Conservation (phyloP, 1,284 basidiomycete genomes). For the Phellinidium pouzarii region DNA sequence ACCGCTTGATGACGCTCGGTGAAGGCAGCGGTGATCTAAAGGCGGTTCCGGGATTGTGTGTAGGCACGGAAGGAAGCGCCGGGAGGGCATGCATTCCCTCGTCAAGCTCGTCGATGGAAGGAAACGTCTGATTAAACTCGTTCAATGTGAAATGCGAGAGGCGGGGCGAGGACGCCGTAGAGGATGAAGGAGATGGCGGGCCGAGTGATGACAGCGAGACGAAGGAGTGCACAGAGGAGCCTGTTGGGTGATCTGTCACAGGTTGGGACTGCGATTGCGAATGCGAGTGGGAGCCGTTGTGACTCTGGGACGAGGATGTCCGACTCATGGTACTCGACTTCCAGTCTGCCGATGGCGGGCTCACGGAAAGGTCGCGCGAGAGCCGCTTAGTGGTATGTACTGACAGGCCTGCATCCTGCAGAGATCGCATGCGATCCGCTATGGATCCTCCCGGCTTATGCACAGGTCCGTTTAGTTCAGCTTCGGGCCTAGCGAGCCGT, state of each 20-base stretch:
- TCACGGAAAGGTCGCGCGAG: constrained; percentile 37
- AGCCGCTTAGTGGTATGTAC: constrained; percentile 45
- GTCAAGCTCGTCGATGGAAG: constrained; percentile 69
- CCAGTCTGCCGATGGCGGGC: constrained; percentile 15
- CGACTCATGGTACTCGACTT: constrained; percentile 4
- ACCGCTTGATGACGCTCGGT: constrained; percentile 27
- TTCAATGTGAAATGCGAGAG: constrained; percentile 34
- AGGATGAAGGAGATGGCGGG: constrained; percentile 66
- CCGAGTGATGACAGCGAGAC: constrained; percentile 63
- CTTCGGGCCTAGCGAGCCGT: constrained; percentile 7
- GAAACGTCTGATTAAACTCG: constrained; percentile 58
- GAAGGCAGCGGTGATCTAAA: constrained; percentile 22
- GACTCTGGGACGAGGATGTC: constrained; percentile 2
- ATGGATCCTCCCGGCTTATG: constrained; percentile 49
- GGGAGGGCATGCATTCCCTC: constrained; percentile 31
- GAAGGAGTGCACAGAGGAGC: constrained; percentile 44
- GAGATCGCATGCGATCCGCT: constrained; percentile 63
- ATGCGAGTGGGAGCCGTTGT: constrained; percentile 20
- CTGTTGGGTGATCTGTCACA: constrained; percentile 27
- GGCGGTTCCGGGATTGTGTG: constrained; percentile 30
- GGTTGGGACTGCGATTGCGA: constrained; percentile 18
- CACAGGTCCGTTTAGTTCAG: constrained; percentile 28
- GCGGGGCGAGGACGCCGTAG: constrained; percentile 33
- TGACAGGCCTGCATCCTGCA: constrained; percentile 58
- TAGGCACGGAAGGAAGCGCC: constrained; percentile 42